A percentile compares a stretch with the other conserved stretches of the same genome.
These are phyloP conservation scores for Pinus tabuliformis DNA, from an alignment of 75 land plant genomes.

Conservation along the genomic window DNA sequence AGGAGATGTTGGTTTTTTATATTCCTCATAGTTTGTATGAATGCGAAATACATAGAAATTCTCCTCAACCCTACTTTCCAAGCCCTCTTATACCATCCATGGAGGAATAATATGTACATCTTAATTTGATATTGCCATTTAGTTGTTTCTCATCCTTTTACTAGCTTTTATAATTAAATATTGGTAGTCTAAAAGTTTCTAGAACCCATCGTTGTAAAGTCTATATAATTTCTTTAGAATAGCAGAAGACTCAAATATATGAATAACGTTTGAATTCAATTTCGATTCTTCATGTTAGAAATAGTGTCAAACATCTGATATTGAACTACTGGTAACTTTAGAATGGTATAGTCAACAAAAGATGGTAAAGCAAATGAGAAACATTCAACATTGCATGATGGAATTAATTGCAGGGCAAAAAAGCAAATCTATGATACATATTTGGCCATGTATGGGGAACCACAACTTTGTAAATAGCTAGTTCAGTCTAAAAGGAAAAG, in stretches of 20 bases:
- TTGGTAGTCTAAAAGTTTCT: too few species aligned
- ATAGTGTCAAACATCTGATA: not conserved
- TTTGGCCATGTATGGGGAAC: not conserved
- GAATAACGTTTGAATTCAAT: not conserved
- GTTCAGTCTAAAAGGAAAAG: slow-evolving; percentile 16
- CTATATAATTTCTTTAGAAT: not conserved
- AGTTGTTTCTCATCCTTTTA: not conserved
- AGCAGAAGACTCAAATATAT: not conserved
- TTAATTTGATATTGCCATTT: too few species aligned
- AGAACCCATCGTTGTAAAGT: not conserved
- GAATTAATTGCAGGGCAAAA: not conserved
- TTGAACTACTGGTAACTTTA: slow-evolving; percentile 1
- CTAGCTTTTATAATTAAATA: too few species aligned
- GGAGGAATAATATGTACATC: too few species aligned
- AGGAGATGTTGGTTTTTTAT: too few species aligned
- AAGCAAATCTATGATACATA: not conserved
- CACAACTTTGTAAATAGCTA: slow-evolving; percentile 14
- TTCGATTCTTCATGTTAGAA: not conserved
- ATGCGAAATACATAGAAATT: too few species aligned
- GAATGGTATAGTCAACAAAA: not conserved
- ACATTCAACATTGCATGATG: not conserved
- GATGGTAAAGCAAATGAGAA: not conserved
- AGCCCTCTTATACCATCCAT: too few species aligned
- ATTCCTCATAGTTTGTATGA: too few species aligned
- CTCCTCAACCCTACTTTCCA: too few species aligned